Percentiles rank a stretch among this genome's conserved stretches.
These are phyloP conservation scores for Helicocarpus griseus DNA, from an alignment of 2,329 filamentous ascomycete species.

Conservation along the genomic window DNA sequence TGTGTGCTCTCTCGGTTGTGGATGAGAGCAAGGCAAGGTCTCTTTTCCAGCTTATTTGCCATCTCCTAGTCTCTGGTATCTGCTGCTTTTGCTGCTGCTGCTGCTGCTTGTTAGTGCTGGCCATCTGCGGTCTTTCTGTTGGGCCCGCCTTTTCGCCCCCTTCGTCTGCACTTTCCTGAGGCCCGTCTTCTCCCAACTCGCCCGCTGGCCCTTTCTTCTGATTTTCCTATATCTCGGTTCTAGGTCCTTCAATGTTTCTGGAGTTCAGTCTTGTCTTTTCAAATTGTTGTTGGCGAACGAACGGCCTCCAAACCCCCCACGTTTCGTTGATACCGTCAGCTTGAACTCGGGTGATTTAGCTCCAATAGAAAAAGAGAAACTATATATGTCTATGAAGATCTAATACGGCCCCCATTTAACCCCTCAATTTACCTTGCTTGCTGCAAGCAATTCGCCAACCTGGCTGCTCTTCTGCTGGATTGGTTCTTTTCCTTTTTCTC, in stretches of 20 bases:
- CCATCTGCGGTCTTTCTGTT: not conserved
- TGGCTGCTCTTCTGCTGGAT: slow-evolving; percentile 2
- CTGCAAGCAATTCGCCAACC: slow-evolving; percentile 1
- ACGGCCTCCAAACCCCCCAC: not conserved
- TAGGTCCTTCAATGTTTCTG: not conserved
- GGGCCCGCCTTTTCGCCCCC: not conserved
- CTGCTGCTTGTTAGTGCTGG: not conserved
- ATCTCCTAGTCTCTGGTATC: too few species aligned
- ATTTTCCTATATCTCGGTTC: not conserved
- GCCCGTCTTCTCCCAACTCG: not conserved
- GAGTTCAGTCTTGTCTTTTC: not conserved
- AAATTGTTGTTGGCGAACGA: not conserved
- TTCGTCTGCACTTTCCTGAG: not conserved
- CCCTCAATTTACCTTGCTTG: not conserved
- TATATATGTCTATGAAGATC: not conserved
- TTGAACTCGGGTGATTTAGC: not conserved
- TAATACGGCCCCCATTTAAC: not conserved
- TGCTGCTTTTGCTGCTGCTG: not conserved
- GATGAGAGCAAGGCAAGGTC: too few species aligned
- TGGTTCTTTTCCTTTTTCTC: slow-evolving; percentile 8
- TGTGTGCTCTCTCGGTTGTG: too few species aligned
- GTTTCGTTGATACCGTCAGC: not conserved
- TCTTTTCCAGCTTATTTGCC: too few species aligned
- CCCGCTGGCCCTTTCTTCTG: not conserved
- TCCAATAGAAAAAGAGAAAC: too few species aligned